phyloP scores from a whole-genome alignment of 2,329 filamentous ascomycete species.

The Dothistroma pini region DNA sequence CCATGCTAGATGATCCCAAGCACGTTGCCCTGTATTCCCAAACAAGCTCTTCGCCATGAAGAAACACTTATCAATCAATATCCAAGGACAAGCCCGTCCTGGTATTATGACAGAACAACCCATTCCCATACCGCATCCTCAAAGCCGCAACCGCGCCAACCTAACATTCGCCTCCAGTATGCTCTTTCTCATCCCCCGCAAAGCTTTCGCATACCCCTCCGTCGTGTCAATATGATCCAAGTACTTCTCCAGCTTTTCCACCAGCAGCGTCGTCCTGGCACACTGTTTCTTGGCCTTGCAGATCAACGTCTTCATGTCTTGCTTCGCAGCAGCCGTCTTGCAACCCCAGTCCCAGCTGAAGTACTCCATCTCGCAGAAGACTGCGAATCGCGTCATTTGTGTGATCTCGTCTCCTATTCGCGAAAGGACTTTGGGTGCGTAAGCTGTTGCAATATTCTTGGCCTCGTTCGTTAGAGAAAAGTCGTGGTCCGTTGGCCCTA shows the following conservation, averaged over 20 bases:
- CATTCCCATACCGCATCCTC: not conserved
- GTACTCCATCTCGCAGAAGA: conserved; percentile 21
- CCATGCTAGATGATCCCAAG: not conserved
- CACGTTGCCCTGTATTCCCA: not conserved
- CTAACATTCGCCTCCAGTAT: conserved; percentile 10
- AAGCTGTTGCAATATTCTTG: conserved; percentile 6
- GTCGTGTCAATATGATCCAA: conserved; percentile 15
- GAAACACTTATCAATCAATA: not conserved
- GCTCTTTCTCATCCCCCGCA: conserved; percentile 12
- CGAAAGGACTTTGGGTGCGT: conserved; percentile 14
- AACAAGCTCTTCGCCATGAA: not conserved
- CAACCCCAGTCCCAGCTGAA: conserved; percentile 22
- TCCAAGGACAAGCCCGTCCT: not conserved
- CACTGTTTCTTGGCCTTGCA: conserved; percentile 12
- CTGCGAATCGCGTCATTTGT: conserved; percentile 13
- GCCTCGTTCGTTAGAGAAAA: conserved; percentile 7
- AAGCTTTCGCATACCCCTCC: conserved; percentile 3
- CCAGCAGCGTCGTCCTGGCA: conserved; percentile 7
- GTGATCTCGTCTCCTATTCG: conserved; percentile 16
- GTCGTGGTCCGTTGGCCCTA: conserved; percentile 16
- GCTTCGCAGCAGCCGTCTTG: conserved; percentile 17
- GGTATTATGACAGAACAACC: not conserved
- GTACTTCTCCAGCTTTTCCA: conserved; percentile 16
- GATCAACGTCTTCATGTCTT: conserved; percentile 21
- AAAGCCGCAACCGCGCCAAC: conserved; percentile 13